These are phyloP conservation scores for Endoconidiophora laricicola DNA, from an alignment of 2,329 filamentous ascomycete species.

Conservation along the genomic window DNA sequence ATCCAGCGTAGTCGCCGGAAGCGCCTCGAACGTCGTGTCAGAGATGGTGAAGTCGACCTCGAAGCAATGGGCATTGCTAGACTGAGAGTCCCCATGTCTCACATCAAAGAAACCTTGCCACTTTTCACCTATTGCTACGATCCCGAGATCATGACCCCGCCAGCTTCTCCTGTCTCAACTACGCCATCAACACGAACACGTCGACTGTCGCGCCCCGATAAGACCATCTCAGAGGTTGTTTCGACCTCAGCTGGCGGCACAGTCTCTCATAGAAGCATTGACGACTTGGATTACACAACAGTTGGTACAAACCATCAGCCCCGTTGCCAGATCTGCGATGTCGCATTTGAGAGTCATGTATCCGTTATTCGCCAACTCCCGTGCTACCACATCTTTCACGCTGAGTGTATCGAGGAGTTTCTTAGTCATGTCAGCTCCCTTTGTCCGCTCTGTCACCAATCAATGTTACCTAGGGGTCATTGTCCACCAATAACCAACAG, in stretches of 20 bases:
- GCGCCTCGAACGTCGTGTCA: slow-evolving; percentile 51
- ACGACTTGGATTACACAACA: slow-evolving; percentile 8
- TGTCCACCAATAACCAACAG: slow-evolving; percentile 61
- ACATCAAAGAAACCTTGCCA: slow-evolving; percentile 54
- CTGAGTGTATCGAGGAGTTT: slow-evolving; percentile 79
- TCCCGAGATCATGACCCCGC: slow-evolving; percentile 23
- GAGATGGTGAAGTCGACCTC: slow-evolving; percentile 65
- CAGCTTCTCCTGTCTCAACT: slow-evolving; percentile 22
- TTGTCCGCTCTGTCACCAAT: slow-evolving; percentile 81
- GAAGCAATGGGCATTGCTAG: slow-evolving; percentile 75
- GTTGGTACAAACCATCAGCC: slow-evolving; percentile 51
- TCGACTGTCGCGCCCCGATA: not conserved
- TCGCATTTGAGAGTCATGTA: slow-evolving; percentile 52
- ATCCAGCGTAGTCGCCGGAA: slow-evolving; percentile 56
- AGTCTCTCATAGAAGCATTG: slow-evolving; percentile 13
- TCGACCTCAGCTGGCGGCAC: slow-evolving; percentile 18
- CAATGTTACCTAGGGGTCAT: slow-evolving; percentile 53
- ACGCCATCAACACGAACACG: not conserved
- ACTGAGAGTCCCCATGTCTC: slow-evolving; percentile 54
- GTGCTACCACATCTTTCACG: slow-evolving; percentile 87
- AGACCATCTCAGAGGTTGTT: not conserved
- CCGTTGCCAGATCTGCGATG: slow-evolving; percentile 78
- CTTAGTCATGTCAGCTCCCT: slow-evolving; percentile 63
- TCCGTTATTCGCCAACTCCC: slow-evolving; percentile 71
- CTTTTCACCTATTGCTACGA: slow-evolving; percentile 58